Conservation (phyloP, 169 alveolate species). For the Plasmodium fragile region DNA sequence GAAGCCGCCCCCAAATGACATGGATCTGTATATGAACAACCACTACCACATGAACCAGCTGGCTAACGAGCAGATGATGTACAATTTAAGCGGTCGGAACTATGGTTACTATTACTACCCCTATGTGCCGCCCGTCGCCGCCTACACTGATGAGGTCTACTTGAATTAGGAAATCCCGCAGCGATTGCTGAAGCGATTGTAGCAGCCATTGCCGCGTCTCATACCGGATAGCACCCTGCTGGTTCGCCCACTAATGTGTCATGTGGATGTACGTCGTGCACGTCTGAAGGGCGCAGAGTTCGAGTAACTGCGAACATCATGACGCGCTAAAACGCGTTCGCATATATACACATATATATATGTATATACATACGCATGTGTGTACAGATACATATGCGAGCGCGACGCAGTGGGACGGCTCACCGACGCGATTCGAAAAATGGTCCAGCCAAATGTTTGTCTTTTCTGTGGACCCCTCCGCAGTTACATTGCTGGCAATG, state of each 20-base stretch:
- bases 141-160: constrained; percentile 52
- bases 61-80: constrained; percentile 50
- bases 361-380: neutral
- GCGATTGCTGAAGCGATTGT: neutral
- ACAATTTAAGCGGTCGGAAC: constrained; percentile 46
- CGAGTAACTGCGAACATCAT: neutral
- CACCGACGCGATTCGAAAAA: neutral
- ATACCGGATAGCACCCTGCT: neutral
- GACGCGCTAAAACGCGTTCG: neutral
- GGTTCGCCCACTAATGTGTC: neutral
- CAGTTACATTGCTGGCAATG: neutral
- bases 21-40: constrained; percentile 51
- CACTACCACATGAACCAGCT: constrained; percentile 46
- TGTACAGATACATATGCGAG: neutral
- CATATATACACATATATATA: neutral
- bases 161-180: constrained; percentile 3
- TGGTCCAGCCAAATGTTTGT: constrained; percentile 1
- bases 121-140: neutral
- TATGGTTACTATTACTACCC: constrained; percentile 66
- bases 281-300: neutral
- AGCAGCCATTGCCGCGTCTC: neutral
- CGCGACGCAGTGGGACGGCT: neutral
- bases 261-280: neutral
- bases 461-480: neutral
- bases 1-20: constrained; percentile 36